Percentiles rank a stretch among this genome's conserved stretches.
phyloP scores from a whole-genome alignment of 768 basidiomycete genomes.

The Tulasnella sp. region DNA sequence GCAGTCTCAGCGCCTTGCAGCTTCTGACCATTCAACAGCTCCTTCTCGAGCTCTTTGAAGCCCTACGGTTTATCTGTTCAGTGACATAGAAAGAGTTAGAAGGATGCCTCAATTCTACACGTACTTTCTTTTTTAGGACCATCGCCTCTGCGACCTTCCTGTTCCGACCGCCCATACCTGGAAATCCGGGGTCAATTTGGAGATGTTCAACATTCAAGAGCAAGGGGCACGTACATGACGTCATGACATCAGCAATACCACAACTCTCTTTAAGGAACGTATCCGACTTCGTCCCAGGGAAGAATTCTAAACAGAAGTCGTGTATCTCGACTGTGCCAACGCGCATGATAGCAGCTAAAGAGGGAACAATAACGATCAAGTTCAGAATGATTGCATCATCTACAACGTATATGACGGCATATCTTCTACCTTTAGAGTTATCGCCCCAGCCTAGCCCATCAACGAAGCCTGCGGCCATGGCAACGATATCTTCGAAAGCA shows the following conservation, averaged over 20 bases:
- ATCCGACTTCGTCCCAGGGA: slow-evolving; percentile 29
- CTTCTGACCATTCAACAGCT: slow-evolving; percentile 35
- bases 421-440: slow-evolving; percentile 28
- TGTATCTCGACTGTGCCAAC: slow-evolving; percentile 38
- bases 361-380: not conserved
- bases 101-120: not conserved
- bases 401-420: not conserved
- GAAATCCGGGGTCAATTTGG: not conserved
- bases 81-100: not conserved
- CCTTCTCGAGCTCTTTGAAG: slow-evolving; percentile 32
- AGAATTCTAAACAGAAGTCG: slow-evolving; percentile 35
- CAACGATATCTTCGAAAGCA: slow-evolving; percentile 29
- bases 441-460: slow-evolving; percentile 35
- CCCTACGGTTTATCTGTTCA: slow-evolving; percentile 19
- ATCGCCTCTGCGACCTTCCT: slow-evolving; percentile 33
- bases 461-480: slow-evolving; percentile 34
- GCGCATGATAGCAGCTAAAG: slow-evolving; percentile 35
- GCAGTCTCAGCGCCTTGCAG: slow-evolving; percentile 35
- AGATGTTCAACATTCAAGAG: not conserved
- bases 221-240: slow-evolving; percentile 27
- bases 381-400: not conserved
- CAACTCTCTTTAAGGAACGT: slow-evolving; percentile 35
- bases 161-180: slow-evolving; percentile 25
- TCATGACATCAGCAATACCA: slow-evolving; percentile 37
- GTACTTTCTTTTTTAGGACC: slow-evolving; percentile 32